Base-by-base conservation (phyloP, 1,139 yeast species). In the Kodamaea sp. region DNA sequence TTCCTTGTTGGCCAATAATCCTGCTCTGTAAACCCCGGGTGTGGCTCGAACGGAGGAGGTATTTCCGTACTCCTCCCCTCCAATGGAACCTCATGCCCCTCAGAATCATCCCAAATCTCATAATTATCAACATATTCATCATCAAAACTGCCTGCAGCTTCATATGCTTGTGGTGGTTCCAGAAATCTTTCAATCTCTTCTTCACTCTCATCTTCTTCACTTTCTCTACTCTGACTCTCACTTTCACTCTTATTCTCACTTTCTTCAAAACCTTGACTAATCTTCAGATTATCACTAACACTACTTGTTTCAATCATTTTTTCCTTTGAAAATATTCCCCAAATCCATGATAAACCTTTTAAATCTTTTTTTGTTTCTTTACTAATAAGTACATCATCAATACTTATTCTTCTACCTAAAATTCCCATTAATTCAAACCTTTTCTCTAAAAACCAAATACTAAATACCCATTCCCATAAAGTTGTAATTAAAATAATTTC, bases 381-480 rank as follows among this genome's bases (percentile, higher is more conserved):
- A 15, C 20, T 15, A 15, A 15, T 15, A 15, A 45, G 30, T 9
- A 65, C 66, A 39, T 69, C 75, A 34, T 67, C 73, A 12, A 60
- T 44, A 42, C 70, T 64, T 32, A 71, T 63, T 40, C 72, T 52
- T 52, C 80, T 63, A 2, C 81, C 81, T 33, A 75, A 55, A 9
- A 75, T 71, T 1, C 76, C 75, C 54, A 62, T 62, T 34, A 72
- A 56, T 43, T 75, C 80, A 29, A 57, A 54, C 28, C 66, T 54
- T 43, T 66, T 62, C 43, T 74, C 78, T 34, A 74, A 50, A 20
- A 64, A 55, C 39, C 67, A 55, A 23, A 74, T 72, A 37, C 69
- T 67, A 45, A 59, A 67, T 6, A 73, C 50, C 81, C 80, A 75
- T 54, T 75, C 80, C 80, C 80, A 75, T 1, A 71, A 56, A 1